Evolutionary conservation across 1,139 yeast species (phyloP).

Genomic region (Candida dubliniensis): DNA sequence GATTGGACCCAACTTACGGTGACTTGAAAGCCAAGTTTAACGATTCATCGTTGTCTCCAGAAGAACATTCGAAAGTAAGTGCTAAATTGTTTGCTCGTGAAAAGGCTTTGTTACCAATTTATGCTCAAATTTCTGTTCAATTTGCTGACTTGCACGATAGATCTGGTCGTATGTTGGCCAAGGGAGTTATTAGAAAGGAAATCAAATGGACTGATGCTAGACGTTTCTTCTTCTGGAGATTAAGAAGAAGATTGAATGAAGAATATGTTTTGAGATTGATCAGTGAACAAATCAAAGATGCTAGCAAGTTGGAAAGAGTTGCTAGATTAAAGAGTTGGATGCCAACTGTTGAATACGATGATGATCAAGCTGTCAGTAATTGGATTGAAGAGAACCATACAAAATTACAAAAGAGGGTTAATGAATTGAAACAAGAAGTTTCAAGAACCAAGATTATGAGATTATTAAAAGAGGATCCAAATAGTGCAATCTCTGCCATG

Average conservation of each 20-base stretch:
- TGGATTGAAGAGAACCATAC: slow-evolving; percentile 85
- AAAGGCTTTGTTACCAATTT: slow-evolving; percentile 76
- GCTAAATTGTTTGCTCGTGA: slow-evolving; percentile 77
- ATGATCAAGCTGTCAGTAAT: slow-evolving; percentile 76
- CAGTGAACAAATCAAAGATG: slow-evolving; percentile 59
- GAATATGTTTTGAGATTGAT: slow-evolving; percentile 81
- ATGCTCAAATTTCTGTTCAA: slow-evolving; percentile 89
- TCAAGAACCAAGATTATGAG: slow-evolving; percentile 62
- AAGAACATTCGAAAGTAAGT: slow-evolving; percentile 65
- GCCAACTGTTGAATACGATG: slow-evolving; percentile 68
- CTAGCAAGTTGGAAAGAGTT: slow-evolving; percentile 75
- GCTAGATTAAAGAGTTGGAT: slow-evolving; percentile 89
- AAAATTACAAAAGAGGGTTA: slow-evolving; percentile 59
- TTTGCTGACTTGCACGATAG: slow-evolving; percentile 98
- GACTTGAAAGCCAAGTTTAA: slow-evolving; percentile 61
- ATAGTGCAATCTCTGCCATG: slow-evolving; percentile 55
- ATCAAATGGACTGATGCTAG: slow-evolving; percentile 85
- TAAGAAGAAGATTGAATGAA: slow-evolving; percentile 93
- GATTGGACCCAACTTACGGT: slow-evolving; percentile 78
- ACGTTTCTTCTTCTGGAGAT: slow-evolving; percentile 98
- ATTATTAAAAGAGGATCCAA: slow-evolving; percentile 57
- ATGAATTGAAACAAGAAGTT: slow-evolving; percentile 63
- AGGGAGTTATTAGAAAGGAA: slow-evolving; percentile 85
- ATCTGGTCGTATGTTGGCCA: slow-evolving; percentile 95
- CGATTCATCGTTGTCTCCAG: slow-evolving; percentile 53